phyloP scores from a whole-genome alignment of 1,139 yeast species.

The Yarrowia galli region DNA sequence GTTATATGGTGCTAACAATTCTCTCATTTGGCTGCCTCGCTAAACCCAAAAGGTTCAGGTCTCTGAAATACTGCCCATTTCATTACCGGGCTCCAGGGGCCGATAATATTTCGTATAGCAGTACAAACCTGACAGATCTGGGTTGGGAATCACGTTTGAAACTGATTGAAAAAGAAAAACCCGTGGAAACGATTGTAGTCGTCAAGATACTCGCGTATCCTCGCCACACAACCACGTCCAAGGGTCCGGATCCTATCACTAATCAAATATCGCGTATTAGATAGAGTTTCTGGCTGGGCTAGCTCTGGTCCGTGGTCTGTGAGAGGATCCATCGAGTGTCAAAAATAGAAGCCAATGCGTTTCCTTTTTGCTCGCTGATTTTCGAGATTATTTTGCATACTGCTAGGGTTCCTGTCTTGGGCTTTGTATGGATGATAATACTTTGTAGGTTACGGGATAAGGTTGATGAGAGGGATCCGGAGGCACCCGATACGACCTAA shows the following conservation, averaged over 20 bases:
- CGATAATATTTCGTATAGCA: background rate
- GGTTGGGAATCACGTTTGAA: background rate
- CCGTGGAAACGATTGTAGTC: background rate
- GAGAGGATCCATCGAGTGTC: background rate
- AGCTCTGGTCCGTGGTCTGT: background rate
- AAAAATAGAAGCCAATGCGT: background rate
- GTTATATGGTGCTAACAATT: background rate
- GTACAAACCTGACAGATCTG: background rate
- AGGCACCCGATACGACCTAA: background rate
- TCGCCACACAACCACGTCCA: no score
- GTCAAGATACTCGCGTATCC: no score
- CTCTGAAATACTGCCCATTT: slow-evolving; percentile 5
- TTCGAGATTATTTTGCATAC: background rate
- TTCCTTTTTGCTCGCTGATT: background rate
- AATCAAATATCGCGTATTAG: slow-evolving; percentile 5
- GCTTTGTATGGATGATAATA: no score
- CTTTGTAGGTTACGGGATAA: background rate
- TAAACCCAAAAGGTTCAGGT: slow-evolving; percentile 8
- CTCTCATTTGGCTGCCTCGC: slow-evolving; percentile 2
- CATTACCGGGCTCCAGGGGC: slow-evolving; percentile 8
- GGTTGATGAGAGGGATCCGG: background rate
- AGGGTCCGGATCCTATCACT: background rate
- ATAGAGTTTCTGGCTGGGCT: slow-evolving; percentile 1
- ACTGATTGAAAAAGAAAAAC: background rate
- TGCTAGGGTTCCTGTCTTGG: no score